Evolutionary conservation across 1,284 basidiomycete species (phyloP), one percentile per base, ranked within the genome.

Genomic region (Leccinum subrobustum): DNA sequence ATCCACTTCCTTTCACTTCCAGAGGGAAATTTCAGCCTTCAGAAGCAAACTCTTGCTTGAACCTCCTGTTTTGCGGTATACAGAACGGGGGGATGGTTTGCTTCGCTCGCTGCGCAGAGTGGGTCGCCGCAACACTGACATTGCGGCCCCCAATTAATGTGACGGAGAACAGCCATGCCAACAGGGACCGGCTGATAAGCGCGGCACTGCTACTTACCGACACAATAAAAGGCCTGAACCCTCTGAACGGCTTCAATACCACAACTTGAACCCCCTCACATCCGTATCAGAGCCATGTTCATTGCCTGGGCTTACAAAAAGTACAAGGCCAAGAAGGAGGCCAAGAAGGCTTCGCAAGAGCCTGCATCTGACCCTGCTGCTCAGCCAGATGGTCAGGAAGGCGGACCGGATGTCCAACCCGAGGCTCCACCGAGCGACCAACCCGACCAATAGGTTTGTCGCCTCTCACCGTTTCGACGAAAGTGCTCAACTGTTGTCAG

Each of bases 321-420:
- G 62, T 72, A 73, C 68, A 72, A 71, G 58, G 66, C 61, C 56
- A 69, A 67, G 60, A 61, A 64, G 50, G 63, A 61, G 37, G 37
- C 62, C 56, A 60, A 60, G 47, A 54, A 16, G 11, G 23, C 47
- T 27, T 20, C 48, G 7, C 48, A 50, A 27, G 48, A 50, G 29
- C 29, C 29, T 8, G 23, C 14, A 23, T 11, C 48, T 20, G 42
- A 44, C 11, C 18, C 42, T 6, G 18, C 18, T 25, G 11, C 51
- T 0, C 44, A 53, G 14, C 52, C 47, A 20, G 11, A 25, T 7
- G 23, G 47, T 14, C 8, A 27, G 3, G 0, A 27, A 6, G 4
- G 29, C 6, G 52, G 12, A 16, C 58, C 61, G n/a, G 52, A 47
- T 16, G 33, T 18, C 6, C 16, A 44, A 11, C 42, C 39, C n/a